These are phyloP conservation scores for Senecio squalidus DNA, from an alignment of 140 eudicot species.

Conservation along the genomic window DNA sequence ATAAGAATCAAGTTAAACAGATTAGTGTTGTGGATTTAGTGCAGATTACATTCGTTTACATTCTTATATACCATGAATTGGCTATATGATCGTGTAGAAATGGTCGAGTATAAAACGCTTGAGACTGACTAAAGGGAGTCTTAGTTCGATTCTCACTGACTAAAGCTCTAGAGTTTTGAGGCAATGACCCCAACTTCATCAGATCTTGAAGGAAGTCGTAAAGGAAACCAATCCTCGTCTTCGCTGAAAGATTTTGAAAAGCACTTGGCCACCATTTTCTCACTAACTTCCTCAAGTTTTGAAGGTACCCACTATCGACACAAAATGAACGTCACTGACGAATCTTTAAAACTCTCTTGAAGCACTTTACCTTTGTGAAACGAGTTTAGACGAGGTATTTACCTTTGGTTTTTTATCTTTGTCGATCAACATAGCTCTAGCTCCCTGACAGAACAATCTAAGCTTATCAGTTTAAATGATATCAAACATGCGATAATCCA, in stretches of 20 bases:
- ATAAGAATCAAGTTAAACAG: background rate
- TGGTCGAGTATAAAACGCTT: too few species aligned
- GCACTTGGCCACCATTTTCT: constrained; percentile 36
- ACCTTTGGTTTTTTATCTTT: constrained; percentile 41
- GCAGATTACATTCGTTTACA: background rate
- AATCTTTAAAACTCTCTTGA: too few species aligned
- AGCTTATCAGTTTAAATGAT: background rate
- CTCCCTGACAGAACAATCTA: constrained; percentile 24
- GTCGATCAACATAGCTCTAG: constrained; percentile 41
- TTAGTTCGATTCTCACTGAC: background rate
- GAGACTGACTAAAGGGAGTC: too few species aligned
- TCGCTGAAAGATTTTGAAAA: constrained; percentile 19
- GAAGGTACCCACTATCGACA: constrained; percentile 40
- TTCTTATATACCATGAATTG: background rate
- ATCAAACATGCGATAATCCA: background rate
- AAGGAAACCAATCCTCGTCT: constrained; percentile 39
- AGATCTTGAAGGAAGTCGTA: constrained; percentile 35
- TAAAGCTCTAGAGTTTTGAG: constrained; percentile 24
- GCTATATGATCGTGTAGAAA: too few species aligned
- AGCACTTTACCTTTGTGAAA: background rate
- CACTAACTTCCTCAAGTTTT: constrained; percentile 27
- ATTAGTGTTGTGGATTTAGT: constrained; percentile 1
- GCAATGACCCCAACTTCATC: background rate
- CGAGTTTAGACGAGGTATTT: background rate
- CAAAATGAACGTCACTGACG: background rate